phyloP scores from a whole-genome alignment of 805 yeast genomes.

The Myxozyma neotropica region DNA sequence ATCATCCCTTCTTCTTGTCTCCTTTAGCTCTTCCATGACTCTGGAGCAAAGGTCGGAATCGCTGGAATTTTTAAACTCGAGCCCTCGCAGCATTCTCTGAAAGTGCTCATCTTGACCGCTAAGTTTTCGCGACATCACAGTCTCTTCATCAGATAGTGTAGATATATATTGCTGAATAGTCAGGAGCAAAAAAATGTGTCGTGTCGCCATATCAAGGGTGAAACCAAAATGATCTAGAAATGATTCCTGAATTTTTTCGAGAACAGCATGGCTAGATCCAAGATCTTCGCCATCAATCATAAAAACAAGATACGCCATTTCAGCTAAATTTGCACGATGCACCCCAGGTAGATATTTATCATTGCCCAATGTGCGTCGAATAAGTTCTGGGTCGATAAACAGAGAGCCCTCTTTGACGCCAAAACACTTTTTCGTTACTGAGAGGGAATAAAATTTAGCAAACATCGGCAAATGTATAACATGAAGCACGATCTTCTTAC shows the following conservation, averaged over 20 bases:
- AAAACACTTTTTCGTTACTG: slow-evolving; percentile 4
- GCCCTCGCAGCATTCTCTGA: background rate
- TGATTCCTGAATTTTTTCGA: background rate
- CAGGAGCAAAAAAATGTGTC: background rate
- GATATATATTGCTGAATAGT: background rate
- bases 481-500: background rate
- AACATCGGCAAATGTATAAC: too few relatives aligned
- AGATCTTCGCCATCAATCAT: background rate
- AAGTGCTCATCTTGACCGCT: background rate
- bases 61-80: background rate
- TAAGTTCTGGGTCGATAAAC: slow-evolving; percentile 7
- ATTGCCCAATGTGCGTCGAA: slow-evolving; percentile 1
- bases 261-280: background rate
- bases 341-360: background rate
- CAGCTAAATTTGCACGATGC: slow-evolving; percentile 13
- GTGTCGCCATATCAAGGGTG: background rate
- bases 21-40: background rate
- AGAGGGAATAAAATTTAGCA: background rate
- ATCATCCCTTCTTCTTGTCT: background rate
- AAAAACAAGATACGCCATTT: slow-evolving; percentile 4
- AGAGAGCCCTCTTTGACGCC: background rate
- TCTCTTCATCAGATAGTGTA: background rate
- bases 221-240: background rate
- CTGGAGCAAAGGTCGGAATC: background rate
- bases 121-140: background rate